A percentile compares a stretch with the other conserved stretches of the same genome.
Evolutionary conservation across 345 rosid species (phyloP).

Genomic region (Dipteronia dyeriana): DNA sequence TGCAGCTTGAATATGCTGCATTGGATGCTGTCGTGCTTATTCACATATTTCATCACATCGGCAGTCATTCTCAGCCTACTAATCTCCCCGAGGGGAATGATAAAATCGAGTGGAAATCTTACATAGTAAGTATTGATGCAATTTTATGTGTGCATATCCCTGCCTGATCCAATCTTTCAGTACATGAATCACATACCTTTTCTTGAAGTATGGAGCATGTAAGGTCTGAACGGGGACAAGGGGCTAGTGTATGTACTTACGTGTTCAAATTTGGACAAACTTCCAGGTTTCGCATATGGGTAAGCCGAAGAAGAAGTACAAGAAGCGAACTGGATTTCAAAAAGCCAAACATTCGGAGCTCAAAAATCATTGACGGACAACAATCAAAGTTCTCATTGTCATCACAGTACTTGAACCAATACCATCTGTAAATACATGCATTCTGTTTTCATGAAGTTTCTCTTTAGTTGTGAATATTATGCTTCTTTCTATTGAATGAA

Average conservation of each 20-base stretch:
- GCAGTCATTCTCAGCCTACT: conserved; percentile 42
- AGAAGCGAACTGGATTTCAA: conserved; percentile 27
- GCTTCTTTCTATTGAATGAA: background rate
- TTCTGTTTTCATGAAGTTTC: background rate
- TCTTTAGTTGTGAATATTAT: background rate
- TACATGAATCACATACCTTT: background rate
- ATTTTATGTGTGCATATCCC: background rate
- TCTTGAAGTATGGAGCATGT: background rate
- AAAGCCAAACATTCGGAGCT: background rate
- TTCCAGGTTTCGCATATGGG: conserved; percentile 61
- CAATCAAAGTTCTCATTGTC: background rate
- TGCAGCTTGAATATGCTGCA: conserved; percentile 93
- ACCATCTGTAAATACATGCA: background rate
- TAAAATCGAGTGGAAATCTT: conserved; percentile 73
- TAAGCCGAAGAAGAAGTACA: conserved; percentile 49
- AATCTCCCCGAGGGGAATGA: conserved; percentile 36
- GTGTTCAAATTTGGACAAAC: background rate
- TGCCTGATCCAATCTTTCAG: too few species aligned
- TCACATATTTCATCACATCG: conserved; percentile 65
- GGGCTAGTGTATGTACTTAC: background rate
- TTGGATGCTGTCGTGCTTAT: conserved; percentile 88
- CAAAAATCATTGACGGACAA: too few species aligned
- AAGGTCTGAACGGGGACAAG: background rate
- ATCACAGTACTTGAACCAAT: background rate
- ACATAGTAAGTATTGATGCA: conserved; percentile 52